Percentiles rank a stretch among this genome's conserved stretches.
These are phyloP conservation scores for Shiraia bambusicola DNA, from an alignment of 2,329 filamentous ascomycete species.

Conservation along the genomic window DNA sequence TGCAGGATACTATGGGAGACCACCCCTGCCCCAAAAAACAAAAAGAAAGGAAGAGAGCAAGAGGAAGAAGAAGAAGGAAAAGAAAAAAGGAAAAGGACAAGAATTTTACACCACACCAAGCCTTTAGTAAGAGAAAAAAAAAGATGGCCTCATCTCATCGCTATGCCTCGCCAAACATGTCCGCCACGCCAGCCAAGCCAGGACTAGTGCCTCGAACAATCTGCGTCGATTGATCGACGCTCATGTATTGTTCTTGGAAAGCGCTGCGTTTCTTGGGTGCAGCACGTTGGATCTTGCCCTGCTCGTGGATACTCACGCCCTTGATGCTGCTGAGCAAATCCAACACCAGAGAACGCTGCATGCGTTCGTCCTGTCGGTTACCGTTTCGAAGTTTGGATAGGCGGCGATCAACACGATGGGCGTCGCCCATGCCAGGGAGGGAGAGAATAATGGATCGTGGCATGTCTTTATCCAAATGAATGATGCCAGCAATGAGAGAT, in stretches of 20 bases:
- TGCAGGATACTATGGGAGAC: too few relatives aligned
- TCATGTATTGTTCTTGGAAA: conserved; percentile 46
- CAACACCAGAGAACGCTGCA: conserved; percentile 78
- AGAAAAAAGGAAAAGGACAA: too few relatives aligned
- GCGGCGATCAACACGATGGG: conserved; percentile 62
- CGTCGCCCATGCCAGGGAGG: conserved; percentile 71
- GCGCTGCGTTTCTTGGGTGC: conserved; percentile 34
- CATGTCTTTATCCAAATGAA: conserved; percentile 73
- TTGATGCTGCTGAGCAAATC: conserved; percentile 84
- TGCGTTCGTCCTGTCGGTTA: conserved; percentile 61
- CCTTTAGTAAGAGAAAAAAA: too few relatives aligned
- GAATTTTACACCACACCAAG: too few relatives aligned
- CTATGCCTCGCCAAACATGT: conserved; percentile 44
- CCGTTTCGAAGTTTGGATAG: conserved; percentile 42
- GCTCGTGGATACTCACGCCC: conserved; percentile 89
- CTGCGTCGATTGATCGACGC: conserved; percentile 41
- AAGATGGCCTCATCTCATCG: too few relatives aligned
- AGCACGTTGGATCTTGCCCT: conserved; percentile 70
- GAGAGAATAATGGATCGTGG: conserved; percentile 75
- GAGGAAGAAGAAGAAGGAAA: neutral
- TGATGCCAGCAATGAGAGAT: conserved; percentile 79
- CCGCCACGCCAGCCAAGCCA: conserved; percentile 47
- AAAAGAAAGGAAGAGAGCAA: neutral
- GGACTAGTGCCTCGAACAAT: conserved; percentile 45
- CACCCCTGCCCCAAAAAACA: too few relatives aligned